A percentile compares a stretch with the other conserved stretches of the same genome.
Evolutionary conservation across 805 yeast species (phyloP).

Genomic region (Candida stauntonica): DNA sequence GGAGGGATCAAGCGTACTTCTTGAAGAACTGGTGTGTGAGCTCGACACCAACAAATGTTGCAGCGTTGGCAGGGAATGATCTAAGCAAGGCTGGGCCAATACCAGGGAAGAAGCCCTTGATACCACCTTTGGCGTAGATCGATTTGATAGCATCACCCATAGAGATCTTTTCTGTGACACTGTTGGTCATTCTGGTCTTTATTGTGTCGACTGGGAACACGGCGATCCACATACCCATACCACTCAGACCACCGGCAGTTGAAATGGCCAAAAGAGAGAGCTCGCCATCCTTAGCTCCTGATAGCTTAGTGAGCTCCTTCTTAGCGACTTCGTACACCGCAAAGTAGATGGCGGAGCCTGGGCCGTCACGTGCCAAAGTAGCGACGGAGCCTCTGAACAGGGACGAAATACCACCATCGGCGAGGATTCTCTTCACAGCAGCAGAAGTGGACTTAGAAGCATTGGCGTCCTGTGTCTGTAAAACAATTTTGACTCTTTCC

Average conservation of each 20-base stretch:
- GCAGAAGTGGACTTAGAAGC: conserved; percentile 40
- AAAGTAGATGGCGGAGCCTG: conserved; percentile 93
- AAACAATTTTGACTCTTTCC: conserved; percentile 89
- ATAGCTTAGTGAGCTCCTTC: conserved; percentile 44
- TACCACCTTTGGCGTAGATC: conserved; percentile 72
- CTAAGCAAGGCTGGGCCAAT: conserved; percentile 92
- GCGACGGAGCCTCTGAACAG: conserved; percentile 89
- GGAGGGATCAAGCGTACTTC: conserved; percentile 25
- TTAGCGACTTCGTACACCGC: conserved; percentile 90
- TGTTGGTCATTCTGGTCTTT: conserved; percentile 45
- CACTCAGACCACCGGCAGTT: conserved; percentile 93
- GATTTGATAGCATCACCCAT: conserved; percentile 61
- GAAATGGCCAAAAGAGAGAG: conserved; percentile 72
- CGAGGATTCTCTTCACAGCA: conserved; percentile 63
- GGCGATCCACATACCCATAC: conserved; percentile 94
- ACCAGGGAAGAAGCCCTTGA: conserved; percentile 95
- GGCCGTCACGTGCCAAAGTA: conserved; percentile 94
- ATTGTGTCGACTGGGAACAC: conserved; percentile 96
- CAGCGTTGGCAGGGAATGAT: conserved; percentile 99
- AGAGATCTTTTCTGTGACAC: conserved; percentile 39
- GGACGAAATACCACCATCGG: conserved; percentile 78
- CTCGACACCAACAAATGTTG: conserved; percentile 95
- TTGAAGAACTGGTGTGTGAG: conserved; percentile 48
- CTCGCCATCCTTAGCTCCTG: conserved; percentile 41
- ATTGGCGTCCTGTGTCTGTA: conserved; percentile 63